Base-by-base conservation (phyloP, 495 filamentous ascomycete species). In the Staphylotrichum tortipilum region DNA sequence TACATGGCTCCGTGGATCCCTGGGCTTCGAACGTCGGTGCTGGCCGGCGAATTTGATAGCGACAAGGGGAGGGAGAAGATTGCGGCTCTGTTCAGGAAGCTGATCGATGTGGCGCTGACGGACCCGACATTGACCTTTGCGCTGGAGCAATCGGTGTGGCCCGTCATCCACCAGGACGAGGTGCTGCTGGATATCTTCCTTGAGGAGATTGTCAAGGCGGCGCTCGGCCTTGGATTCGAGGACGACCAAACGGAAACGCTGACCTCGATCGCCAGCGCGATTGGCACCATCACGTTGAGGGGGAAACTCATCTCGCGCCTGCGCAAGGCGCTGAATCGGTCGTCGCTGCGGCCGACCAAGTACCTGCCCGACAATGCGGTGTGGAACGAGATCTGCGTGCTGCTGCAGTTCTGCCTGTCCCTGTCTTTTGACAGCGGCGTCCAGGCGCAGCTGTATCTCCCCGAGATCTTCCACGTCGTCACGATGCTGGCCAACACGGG, bases 1-100 rank as follows among this genome's bases (percentile, higher is more conserved):
- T 84, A 84, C 56, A 82, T 84, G 78, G 77, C 78, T 18, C 81
- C 81, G 4, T 84, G 81, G 81, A 65, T 84, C 43, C 66, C 71
- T 3, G 73, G 78, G 23, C 59, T 84, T 30, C 70, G 78, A 44
- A 77, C 73, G 9, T 73, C 74, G 37, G 66, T 83, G 6, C 60
- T 83, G 34, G 62, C 74, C 22, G 67, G 69, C 34, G 81, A 84
- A 40, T 24, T 61, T 14, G 81, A 84, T 46, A 71, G 72, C 43
- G 81, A 83, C 54, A 79, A 78, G 57, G 78, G 73, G 11, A 74
- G 68, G 57, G 81, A 83, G 39, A 80, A 76, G 60, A 69, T 83
- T 22, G 78, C 78, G 28, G 63, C 65, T 9, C 74, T 84, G 49
- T 77, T 81, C 49, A 68, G 79, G 37, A 83, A 81, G 58, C 69